Evolutionary conservation across 116 monocot genomes (phyloP).

Genomic region (Phalaenopsis hybrid): DNA sequence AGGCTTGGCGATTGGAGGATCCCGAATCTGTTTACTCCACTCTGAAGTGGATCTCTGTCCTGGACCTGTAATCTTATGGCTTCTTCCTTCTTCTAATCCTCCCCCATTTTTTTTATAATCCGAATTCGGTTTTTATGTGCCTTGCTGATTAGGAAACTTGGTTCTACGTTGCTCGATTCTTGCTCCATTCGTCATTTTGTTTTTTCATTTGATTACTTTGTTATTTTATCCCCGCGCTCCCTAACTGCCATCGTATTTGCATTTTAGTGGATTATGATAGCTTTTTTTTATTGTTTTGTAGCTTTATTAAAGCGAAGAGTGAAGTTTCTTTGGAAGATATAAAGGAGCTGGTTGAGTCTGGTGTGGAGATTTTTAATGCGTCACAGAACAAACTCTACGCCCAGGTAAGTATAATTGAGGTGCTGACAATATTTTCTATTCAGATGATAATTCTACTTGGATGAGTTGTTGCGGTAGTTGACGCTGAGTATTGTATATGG

Average conservation of each 20-base stretch:
- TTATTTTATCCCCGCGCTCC: neutral
- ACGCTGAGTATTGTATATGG: neutral
- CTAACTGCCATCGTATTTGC: no score
- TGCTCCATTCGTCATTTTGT: neutral
- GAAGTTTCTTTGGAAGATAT: constrained; percentile 67
- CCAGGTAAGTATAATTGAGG: constrained; percentile 44
- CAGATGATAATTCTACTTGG: neutral
- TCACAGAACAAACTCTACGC: constrained; percentile 85
- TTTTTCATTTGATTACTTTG: neutral
- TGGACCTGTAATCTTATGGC: constrained; percentile 52
- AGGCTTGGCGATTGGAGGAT: constrained; percentile 57
- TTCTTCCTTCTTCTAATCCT: neutral
- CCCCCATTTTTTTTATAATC: neutral
- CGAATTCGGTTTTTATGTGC: neutral
- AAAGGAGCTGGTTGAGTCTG: constrained; percentile 56
- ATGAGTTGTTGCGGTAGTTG: neutral
- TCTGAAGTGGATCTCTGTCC: constrained; percentile 88
- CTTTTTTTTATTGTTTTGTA: constrained; percentile 16
- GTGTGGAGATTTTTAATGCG: constrained; percentile 72
- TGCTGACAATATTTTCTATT: neutral
- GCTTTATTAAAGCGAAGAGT: constrained; percentile 91
- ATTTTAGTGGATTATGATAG: neutral
- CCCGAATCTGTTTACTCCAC: constrained; percentile 76
- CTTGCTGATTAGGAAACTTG: neutral
- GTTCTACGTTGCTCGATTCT: neutral